Conservation (phyloP, 139 green algal genomes). For the Monoraphidium neglectum region DNA sequence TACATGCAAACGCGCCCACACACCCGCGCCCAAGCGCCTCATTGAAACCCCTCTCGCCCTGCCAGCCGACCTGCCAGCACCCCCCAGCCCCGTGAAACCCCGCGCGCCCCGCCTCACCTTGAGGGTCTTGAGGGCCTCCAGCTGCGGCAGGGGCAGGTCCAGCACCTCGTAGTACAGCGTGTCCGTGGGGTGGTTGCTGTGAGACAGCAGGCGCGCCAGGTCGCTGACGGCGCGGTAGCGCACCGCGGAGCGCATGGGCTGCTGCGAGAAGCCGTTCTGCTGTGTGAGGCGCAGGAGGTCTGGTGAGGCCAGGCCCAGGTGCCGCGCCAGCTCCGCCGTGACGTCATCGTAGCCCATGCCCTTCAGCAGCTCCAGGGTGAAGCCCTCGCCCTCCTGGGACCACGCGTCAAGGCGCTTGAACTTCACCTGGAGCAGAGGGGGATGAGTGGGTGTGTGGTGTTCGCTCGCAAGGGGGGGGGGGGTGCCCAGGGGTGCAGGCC, state of each 20-base stretch:
- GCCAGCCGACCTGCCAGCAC: not conserved
- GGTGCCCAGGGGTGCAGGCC: no score
- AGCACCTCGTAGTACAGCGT: slow-evolving; percentile 95
- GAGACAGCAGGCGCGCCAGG: slow-evolving; percentile 33
- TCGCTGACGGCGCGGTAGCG: slow-evolving; percentile 8
- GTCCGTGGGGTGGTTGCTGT: slow-evolving; percentile 37
- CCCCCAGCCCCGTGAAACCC: not conserved
- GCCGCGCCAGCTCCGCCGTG: slow-evolving; percentile 49
- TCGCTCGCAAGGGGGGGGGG: no score
- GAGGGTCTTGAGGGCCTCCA: slow-evolving; percentile 71
- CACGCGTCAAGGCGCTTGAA: slow-evolving; percentile 69
- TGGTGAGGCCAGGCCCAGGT: slow-evolving; percentile 54
- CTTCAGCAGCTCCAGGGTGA: slow-evolving; percentile 86
- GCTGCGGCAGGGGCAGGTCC: slow-evolving; percentile 90
- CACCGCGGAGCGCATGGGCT: slow-evolving; percentile 47
- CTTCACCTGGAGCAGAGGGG: slow-evolving; percentile 44
- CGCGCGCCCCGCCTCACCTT: slow-evolving; percentile 28
- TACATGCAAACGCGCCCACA: no score
- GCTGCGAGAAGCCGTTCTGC: slow-evolving; percentile 82
- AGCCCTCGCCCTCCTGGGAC: slow-evolving; percentile 63
- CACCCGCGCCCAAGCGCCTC: no score
- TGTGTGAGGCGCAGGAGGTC: slow-evolving; percentile 68
- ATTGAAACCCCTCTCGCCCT: not conserved
- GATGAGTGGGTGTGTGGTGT: no score
- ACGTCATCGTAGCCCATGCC: slow-evolving; percentile 81